Evolutionary conservation across 345 rosid genomes (phyloP), one percentile per base, ranked within the genome.

Genomic region (Gossypium raimondii): DNA sequence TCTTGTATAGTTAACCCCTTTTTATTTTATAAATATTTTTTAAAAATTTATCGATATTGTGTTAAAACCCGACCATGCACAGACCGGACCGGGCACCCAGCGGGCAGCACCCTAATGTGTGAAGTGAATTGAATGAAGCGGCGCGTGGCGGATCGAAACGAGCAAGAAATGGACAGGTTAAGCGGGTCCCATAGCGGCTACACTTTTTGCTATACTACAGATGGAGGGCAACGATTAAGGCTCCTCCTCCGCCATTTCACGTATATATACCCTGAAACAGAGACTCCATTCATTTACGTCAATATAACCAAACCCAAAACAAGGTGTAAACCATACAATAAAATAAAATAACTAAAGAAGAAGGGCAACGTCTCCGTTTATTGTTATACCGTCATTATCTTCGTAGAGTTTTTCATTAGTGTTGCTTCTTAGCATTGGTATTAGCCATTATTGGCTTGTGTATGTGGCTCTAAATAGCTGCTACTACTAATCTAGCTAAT

Each of bases 141-240:
- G 55, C 55, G 55, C 55, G 55, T 51, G 18, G 53, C 53, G 53
- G 55, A n/a, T 51, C 18, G 10, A 64, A 47, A 12, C 3, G 51
- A 3, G 51, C 41, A 34, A 34, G 1, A 34, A 34, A 34, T 34
- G 41, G 41, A 5, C 41, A 34, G 41, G 7, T 34, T 34, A 34
- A 34, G 44, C 58, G 44, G 59, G 58, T 25, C 59, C 44, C 44
- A 3, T 38, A 16, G 59, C 51, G 17, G 9, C 73, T 51, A 48
- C 57, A 22, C 52, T 68, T 34, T 25, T 50, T 9, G 45, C 44
- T 52, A 27, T 52, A 27, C 24, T 69, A 9, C 55, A 51, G 17
- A 69, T 69, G 45, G 44, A 68, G 43, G 58, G 58, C 22, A 68
- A 14, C 44, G 60, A 69, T 51, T 51, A 51, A 69, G 73, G 45